Evolutionary conservation across 805 yeast species (phyloP), one percentile per base, ranked within the genome.

Genomic region (Priceomyces medius): DNA sequence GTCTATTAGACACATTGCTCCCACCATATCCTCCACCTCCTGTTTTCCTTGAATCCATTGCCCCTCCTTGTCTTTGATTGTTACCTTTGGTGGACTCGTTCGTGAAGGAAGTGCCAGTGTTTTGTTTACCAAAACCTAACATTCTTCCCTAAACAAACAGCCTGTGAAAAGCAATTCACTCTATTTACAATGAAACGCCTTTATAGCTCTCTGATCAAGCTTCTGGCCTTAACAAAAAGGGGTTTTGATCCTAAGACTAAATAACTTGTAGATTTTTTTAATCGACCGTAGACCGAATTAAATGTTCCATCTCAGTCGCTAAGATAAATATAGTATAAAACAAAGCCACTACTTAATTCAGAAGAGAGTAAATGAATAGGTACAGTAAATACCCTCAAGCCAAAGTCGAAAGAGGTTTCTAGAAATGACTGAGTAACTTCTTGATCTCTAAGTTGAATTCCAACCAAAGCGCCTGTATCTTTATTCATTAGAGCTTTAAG

Each of bases 371-470:
- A 24, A 3, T 53, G 52, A 1, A 55, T 61, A 0, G 64, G 60
- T 8, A 78, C 63, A 14, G 45, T 45, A 46, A 54, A 69, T 1
- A 76, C 54, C 12, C 46, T 42, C 31, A 80, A 66, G 4, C 55
- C 58, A n/a, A 45, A 48, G 2, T 46, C 44, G 2, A 71, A 23
- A 2, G 65, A 54, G 8, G 57, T 50, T 7, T 49, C 56, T 3
- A 80, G 57, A 49, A 81, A 80, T 2, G 49, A 46, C 41, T 79
- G 80, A 31, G 76, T 55, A 7, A 80, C 68, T 9, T 68, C 71
- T 24, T 73, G 68, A 39, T 79, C 76, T 44, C 89, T 57, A 42
- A 82, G 48, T 47, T 83, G 88, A 37, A 81, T 53, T 1, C 60
- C 56, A 0, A 75, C 75, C 1, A 82, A 50, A 2, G 75, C 50